Percentiles rank a stretch among this genome's conserved stretches.
Evolutionary conservation across 2,329 filamentous ascomycete genomes (phyloP).

Genomic region (Aspergillus terreus): DNA sequence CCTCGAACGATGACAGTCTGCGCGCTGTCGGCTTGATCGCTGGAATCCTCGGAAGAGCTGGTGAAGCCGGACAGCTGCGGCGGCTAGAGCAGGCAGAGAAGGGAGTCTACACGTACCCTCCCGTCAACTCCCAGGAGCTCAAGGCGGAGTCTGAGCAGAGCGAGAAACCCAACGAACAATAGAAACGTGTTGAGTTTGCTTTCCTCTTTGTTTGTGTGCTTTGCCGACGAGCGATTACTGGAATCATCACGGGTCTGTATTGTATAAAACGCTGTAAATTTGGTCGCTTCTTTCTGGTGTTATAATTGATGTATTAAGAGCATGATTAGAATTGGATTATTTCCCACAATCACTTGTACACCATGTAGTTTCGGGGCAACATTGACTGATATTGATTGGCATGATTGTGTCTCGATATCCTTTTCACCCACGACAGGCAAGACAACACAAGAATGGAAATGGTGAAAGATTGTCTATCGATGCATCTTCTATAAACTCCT

Average conservation of each 20-base stretch:
- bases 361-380: no score
- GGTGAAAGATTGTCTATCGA: no score
- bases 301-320: slow-evolving; percentile 18
- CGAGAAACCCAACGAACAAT: neutral
- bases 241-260: slow-evolving; percentile 21
- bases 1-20: slow-evolving; percentile 93
- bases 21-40: slow-evolving; percentile 77
- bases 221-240: slow-evolving; percentile 10
- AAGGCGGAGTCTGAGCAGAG: neutral
- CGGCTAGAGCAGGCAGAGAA: slow-evolving; percentile 60
- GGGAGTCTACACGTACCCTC: slow-evolving; percentile 59
- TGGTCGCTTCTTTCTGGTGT: slow-evolving; percentile 14
- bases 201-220: slow-evolving; percentile 6
- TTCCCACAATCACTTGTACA: neutral
- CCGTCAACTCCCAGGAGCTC: slow-evolving; percentile 12
- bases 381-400: no score
- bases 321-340: neutral
- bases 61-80: slow-evolving; percentile 68
- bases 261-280: slow-evolving; percentile 33
- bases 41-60: slow-evolving; percentile 80
- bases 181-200: neutral
- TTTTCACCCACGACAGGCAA: neutral
- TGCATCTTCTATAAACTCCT: no score
- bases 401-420: no score
- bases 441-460: neutral